phyloP scores from a whole-genome alignment of 176 grass and related monocot species.

The Cenchrus americanus region DNA sequence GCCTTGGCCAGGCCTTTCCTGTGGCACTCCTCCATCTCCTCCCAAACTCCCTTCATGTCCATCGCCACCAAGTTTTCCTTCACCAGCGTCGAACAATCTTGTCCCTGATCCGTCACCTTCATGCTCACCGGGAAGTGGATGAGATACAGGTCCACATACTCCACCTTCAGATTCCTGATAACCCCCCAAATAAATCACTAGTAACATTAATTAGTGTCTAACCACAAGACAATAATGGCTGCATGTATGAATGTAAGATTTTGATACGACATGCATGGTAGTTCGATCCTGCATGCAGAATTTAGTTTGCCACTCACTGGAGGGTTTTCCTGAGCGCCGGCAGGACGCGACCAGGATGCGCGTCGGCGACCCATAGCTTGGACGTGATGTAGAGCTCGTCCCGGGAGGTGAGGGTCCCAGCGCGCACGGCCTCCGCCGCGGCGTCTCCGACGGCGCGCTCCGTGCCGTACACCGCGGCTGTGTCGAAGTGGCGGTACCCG shows the following conservation, averaged over 20 bases:
- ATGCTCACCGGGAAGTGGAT: conserved; percentile 25
- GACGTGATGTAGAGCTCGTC: conserved; percentile 50
- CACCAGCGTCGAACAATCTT: too few species aligned
- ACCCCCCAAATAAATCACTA: too few species aligned
- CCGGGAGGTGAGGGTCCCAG: background rate
- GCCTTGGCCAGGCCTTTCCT: conserved; percentile 16
- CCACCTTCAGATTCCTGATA: conserved; percentile 23
- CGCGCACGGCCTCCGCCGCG: background rate
- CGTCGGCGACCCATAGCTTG: conserved; percentile 50
- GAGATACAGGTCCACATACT: conserved; percentile 35
- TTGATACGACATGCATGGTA: too few species aligned
- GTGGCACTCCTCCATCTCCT: conserved; percentile 45
- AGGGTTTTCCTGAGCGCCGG: conserved; percentile 36
- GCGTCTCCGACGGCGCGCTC: conserved; percentile 31
- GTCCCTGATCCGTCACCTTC: background rate
- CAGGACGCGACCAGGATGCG: conserved; percentile 5
- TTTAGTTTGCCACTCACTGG: too few species aligned
- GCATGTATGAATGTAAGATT: too few species aligned
- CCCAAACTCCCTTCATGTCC: conserved; percentile 22
- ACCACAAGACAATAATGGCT: too few species aligned
- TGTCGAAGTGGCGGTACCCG: conserved; percentile 53
- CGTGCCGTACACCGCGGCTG: conserved; percentile 29
- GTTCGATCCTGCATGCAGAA: too few species aligned
- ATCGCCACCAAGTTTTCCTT: background rate
- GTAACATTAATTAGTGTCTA: background rate